phyloP scores from a whole-genome alignment of 2,329 filamentous ascomycete species.

The Thielaviopsis musarum region DNA sequence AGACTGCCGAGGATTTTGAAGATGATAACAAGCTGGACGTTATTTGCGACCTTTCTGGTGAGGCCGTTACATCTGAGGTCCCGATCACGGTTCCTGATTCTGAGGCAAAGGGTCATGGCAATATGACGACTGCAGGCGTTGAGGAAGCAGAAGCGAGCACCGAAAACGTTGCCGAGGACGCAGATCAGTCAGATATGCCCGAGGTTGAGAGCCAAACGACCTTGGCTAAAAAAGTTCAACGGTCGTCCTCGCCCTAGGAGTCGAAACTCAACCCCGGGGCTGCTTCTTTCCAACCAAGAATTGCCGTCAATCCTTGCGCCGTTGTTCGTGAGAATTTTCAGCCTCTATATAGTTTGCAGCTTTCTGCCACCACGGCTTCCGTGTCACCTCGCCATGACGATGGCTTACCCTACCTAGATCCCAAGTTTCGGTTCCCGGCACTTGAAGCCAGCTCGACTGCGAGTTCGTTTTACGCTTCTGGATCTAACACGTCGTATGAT shows the following conservation, averaged over 20 bases:
- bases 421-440: background rate
- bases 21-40: slow-evolving; percentile 15
- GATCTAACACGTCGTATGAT: background rate
- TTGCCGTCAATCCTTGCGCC: background rate
- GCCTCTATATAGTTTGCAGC: background rate
- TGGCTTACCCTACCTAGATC: background rate
- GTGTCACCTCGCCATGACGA: background rate
- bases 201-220: background rate
- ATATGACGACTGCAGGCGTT: background rate
- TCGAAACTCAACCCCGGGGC: slow-evolving; percentile 39
- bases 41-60: slow-evolving; percentile 23
- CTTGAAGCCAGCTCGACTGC: background rate
- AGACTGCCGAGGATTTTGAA: slow-evolving; percentile 19
- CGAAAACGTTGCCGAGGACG: slow-evolving; percentile 16
- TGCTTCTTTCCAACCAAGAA: slow-evolving; percentile 36
- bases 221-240: background rate
- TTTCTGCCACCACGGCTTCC: background rate
- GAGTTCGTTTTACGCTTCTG: background rate
- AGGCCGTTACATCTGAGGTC: slow-evolving; percentile 20
- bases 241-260: slow-evolving; percentile 21
- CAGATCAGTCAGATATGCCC: background rate
- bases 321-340: background rate
- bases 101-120: slow-evolving; percentile 10
- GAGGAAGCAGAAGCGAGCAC: background rate
- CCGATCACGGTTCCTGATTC: slow-evolving; percentile 1